Evolutionary conservation across 2,329 filamentous ascomycete genomes (phyloP).

Genomic region (Xylariaceae sp.): DNA sequence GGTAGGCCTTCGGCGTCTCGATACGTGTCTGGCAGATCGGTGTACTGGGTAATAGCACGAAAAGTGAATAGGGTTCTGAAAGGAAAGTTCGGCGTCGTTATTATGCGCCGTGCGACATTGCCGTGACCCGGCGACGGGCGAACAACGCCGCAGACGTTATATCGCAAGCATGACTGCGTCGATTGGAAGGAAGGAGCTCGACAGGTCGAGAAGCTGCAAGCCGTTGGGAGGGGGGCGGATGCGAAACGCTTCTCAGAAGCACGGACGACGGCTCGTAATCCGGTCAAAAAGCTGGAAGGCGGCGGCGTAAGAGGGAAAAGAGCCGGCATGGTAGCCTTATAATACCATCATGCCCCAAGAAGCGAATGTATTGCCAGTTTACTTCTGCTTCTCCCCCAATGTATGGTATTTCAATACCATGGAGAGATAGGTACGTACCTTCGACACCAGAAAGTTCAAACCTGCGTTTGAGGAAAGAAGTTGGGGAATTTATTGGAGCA

Average conservation of each 20-base stretch:
- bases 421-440: not conserved
- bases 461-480: too few species aligned
- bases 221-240: conserved; percentile 11
- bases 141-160: conserved; percentile 15
- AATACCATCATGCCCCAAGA: conserved; percentile 25
- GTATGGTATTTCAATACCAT: too few species aligned
- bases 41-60: conserved; percentile 46
- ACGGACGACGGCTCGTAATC: conserved; percentile 26
- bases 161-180: conserved; percentile 18
- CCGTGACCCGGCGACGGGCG: conserved; percentile 8
- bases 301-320: conserved; percentile 22
- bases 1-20: conserved; percentile 49
- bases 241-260: conserved; percentile 18
- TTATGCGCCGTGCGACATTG: conserved; percentile 6
- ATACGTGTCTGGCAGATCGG: conserved; percentile 53
- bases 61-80: conserved; percentile 28
- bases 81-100: conserved; percentile 17
- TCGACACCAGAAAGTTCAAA: too few species aligned
- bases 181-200: not conserved
- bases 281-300: conserved; percentile 29
- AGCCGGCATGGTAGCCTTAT: conserved; percentile 26
- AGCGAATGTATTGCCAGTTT: conserved; percentile 4
- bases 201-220: conserved; percentile 21
- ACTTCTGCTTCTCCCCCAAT: too few species aligned
- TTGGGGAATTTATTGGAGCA: too few species aligned